Base-by-base conservation (phyloP, 306 rosid species). In the Cicer chorassanicum region DNA sequence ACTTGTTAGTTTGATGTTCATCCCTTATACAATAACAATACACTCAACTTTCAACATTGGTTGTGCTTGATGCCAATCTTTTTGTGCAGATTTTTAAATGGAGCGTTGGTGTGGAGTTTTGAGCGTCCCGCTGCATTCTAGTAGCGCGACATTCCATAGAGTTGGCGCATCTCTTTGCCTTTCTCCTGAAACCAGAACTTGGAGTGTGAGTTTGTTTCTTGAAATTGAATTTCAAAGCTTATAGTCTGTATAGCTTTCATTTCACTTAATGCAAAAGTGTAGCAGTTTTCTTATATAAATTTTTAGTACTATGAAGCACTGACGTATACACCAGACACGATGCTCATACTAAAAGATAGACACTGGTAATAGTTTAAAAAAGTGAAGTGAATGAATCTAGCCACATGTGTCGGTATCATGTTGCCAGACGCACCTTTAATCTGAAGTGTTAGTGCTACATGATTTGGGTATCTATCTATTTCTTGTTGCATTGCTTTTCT, bases 81-180 rank as follows among this genome's bases (percentile, higher is more conserved):
- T 59, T 24, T 73, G 41, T 66, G 40, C 67, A 84, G 83, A 60
- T 42, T 59, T 39, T 2, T 62, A 68, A 65, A 91, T 91, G 97
- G 92, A 86, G 7, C 94, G 90, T 6, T 93, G 98, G 96, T 78
- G 85, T 83, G 93, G 96, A 73, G 70, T 93, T 82, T 84, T 93
- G 71, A 91, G 85, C 79, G 91, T 93, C 24, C 94, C 89, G 13
- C 39, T 93, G 61, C 65, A 68, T 77, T 68, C 82, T 40, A 81
- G 81, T 9, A 60, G 85, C 64, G 69, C 42, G 60, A 42, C 71
- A 40, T 84, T 59, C 76, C 80, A 87, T 70, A 83, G 88, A 74
- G 88, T 91, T 78, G 97, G 92, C 50, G 97, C 91, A 29, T 94
- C 97, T 59, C 86, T 93, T 55, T 87, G 94, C 82, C 74, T 91